Conservation (phyloP, 1,139 yeast species). For the Debaryomyces subglobosus region DNA sequence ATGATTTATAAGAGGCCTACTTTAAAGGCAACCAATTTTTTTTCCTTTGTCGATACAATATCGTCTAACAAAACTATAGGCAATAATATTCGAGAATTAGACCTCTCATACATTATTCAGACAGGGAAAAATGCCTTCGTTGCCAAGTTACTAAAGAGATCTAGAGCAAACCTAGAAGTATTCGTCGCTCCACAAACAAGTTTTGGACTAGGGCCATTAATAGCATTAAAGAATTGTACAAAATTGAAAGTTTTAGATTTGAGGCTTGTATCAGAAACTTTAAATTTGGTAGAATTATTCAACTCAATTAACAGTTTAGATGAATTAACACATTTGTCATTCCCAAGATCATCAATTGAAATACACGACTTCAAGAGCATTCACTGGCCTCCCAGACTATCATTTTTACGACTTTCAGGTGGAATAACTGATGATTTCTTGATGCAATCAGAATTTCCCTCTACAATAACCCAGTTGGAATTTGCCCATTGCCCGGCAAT, state of each 20-base stretch:
- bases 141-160: constrained; percentile 76
- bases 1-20: constrained; percentile 64
- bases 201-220: constrained; percentile 87
- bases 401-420: constrained; percentile 79
- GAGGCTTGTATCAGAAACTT: constrained; percentile 89
- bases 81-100: constrained; percentile 55
- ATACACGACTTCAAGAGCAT: constrained; percentile 60
- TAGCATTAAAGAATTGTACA: constrained; percentile 73
- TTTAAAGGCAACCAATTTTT: constrained; percentile 68
- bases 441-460: constrained; percentile 66
- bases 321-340: constrained; percentile 71
- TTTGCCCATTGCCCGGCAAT: constrained; percentile 88
- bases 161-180: constrained; percentile 60
- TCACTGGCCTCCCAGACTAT: constrained; percentile 78
- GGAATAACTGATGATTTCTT: constrained; percentile 86
- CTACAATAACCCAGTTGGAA: constrained; percentile 68
- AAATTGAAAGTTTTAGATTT: constrained; percentile 70
- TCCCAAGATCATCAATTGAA: constrained; percentile 86
- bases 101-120: constrained; percentile 79
- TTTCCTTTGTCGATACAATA: constrained; percentile 71
- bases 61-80: constrained; percentile 47
- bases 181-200: constrained; percentile 95
- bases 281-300: constrained; percentile 78
- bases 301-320: constrained; percentile 66
- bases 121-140: constrained; percentile 93